Conservation (phyloP, 2,329 filamentous ascomycete genomes). For the Beauveria brongniartii region DNA sequence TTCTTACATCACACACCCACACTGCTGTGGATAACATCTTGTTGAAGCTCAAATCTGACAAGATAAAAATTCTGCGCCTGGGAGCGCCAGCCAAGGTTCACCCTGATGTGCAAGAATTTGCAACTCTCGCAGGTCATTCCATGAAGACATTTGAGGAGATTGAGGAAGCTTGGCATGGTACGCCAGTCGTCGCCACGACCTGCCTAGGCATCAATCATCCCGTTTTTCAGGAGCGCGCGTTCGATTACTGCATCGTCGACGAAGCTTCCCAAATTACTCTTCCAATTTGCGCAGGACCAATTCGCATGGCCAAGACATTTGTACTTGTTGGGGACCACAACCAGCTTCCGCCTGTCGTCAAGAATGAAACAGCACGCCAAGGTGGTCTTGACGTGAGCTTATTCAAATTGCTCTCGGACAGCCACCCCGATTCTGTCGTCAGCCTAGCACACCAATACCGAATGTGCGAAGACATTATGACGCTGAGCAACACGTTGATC, state of each 20-base stretch:
- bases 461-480: conserved; percentile 97
- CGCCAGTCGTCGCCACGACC: conserved; percentile 86
- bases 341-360: conserved; percentile 87
- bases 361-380: conserved; percentile 77
- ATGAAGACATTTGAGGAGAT: conserved; percentile 77
- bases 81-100: conserved; percentile 82
- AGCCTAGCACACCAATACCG: conserved; percentile 94
- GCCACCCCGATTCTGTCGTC: conserved; percentile 78
- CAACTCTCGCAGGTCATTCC: conserved; percentile 64
- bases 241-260: conserved; percentile 98
- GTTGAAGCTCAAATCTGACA: conserved; percentile 75
- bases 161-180: conserved; percentile 72
- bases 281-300: conserved; percentile 87
- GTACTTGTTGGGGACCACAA: conserved; percentile 95
- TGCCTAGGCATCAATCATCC: conserved; percentile 87
- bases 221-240: conserved; percentile 79
- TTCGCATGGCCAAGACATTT: conserved; percentile 86
- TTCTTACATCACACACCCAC: conserved; percentile 93
- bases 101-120: conserved; percentile 78
- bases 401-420: conserved; percentile 88
- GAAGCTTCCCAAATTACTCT: conserved; percentile 97
- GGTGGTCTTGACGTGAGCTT: conserved; percentile 87
- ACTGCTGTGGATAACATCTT: conserved; percentile 98
- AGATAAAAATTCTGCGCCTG: conserved; percentile 73
- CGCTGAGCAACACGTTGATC: conserved; percentile 84